phyloP scores from a whole-genome alignment of 2,329 filamentous ascomycete species.

The Fusarium coffeatum region DNA sequence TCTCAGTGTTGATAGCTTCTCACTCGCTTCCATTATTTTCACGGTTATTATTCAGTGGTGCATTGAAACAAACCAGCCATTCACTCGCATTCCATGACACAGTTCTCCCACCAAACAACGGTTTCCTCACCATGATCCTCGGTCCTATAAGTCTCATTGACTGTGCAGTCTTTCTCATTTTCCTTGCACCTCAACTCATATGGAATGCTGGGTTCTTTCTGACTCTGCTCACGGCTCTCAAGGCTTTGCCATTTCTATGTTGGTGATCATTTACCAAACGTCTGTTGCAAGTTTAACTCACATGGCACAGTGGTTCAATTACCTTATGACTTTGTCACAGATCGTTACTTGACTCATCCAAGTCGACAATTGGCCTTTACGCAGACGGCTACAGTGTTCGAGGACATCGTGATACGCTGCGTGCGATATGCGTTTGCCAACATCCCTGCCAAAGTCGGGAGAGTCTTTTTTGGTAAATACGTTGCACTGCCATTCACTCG shows the following conservation, averaged over 20 bases:
- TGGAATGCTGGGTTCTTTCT: constrained; percentile 72
- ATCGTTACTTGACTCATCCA: constrained; percentile 48
- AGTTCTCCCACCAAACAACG: constrained; percentile 10
- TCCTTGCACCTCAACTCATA: constrained; percentile 78
- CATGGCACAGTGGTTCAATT: constrained; percentile 45
- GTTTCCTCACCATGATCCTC: constrained; percentile 71
- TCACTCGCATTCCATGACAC: constrained; percentile 17
- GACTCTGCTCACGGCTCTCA: constrained; percentile 67
- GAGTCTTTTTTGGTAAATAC: constrained; percentile 80
- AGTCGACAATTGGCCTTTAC: constrained; percentile 67
- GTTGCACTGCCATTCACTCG: constrained; percentile 79
- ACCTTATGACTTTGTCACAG: constrained; percentile 48
- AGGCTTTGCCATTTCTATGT: constrained; percentile 78
- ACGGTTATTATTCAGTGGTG: background rate
- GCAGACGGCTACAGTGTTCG: constrained; percentile 76
- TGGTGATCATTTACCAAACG: constrained; percentile 40
- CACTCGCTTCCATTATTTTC: background rate
- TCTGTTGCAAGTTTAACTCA: constrained; percentile 22
- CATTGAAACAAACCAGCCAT: background rate
- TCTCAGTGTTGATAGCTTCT: background rate
- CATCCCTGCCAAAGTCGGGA: constrained; percentile 74
- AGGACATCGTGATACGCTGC: constrained; percentile 81
- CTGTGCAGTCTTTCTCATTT: constrained; percentile 77
- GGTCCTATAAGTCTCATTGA: constrained; percentile 80
- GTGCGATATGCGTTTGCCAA: constrained; percentile 82